phyloP scores from a whole-genome alignment of 192 early-diverging fungal genomes.

The Dispira parvispora region DNA sequence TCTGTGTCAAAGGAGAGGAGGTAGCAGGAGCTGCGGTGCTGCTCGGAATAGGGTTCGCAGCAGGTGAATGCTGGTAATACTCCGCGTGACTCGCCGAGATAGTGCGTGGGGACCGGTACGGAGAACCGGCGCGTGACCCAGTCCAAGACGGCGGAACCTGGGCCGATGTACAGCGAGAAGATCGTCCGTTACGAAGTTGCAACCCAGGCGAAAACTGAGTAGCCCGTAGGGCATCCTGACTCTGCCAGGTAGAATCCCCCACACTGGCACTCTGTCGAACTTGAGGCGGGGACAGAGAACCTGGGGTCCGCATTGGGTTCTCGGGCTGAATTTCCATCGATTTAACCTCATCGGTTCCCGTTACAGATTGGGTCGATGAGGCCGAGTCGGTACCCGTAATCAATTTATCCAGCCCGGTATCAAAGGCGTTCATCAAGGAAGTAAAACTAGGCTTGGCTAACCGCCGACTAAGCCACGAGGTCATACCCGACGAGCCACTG shows the following conservation, averaged over 20 bases:
- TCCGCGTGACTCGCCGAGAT: no score
- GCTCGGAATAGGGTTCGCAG: no score
- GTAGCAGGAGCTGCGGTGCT: no score
- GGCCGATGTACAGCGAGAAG: no score
- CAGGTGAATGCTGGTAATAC: no score
- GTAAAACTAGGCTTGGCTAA: slow-evolving; percentile 28
- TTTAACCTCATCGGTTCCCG: neutral
- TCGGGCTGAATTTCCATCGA: neutral
- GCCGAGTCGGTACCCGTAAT: slow-evolving; percentile 38
- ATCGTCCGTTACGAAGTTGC: slow-evolving; percentile 9
- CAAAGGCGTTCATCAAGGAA: slow-evolving; percentile 34
- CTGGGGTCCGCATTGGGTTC: neutral
- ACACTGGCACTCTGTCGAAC: slow-evolving; percentile 20
- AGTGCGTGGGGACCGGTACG: neutral
- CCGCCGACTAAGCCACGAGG: slow-evolving; percentile 31
- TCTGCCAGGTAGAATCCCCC: slow-evolving; percentile 12
- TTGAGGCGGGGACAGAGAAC: neutral
- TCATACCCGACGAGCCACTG: slow-evolving; percentile 15
- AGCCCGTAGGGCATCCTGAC: slow-evolving; percentile 1
- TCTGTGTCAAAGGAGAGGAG: no score
- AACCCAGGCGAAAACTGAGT: slow-evolving; percentile 1
- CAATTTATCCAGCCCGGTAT: slow-evolving; percentile 39
- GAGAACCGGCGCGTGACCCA: slow-evolving; percentile 13
- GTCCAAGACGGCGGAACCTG: slow-evolving; percentile 9
- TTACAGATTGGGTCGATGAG: slow-evolving; percentile 14